Base-by-base conservation (phyloP, 164 flowering plant genomes). In the Aristolochia californica region DNA sequence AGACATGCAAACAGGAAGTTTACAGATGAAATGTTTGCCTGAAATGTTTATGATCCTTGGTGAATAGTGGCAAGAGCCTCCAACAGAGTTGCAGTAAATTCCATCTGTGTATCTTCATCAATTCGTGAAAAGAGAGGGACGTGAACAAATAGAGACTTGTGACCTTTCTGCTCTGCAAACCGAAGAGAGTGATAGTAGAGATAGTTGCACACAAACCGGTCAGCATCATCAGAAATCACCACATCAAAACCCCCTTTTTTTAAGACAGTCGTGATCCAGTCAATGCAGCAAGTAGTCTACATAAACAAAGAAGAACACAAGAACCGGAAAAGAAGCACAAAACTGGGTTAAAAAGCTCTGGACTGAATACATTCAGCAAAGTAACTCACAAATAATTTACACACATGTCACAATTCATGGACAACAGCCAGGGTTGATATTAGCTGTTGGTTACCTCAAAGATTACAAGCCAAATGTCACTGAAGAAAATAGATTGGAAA, bases 131-230 rank as follows among this genome's bases (percentile, higher is more conserved):
- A 84, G 44, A 68, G 79, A 53, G 91, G 87, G 26, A 84, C 81
- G 50, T 84, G 91, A 27, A 82, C 85, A 54, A 84, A 82, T 5
- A 84, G 74, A 25, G 85, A 82, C 58, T 76, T 80, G 69, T 70
- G 75, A 28, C 85, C 85, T 59, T 71, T 80, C 70, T 72, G 68
- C 57, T 82, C 80, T 11, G 87, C 91, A 52, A 73, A 74, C n/a
- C 77, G 74, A 38, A 85, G 88, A 0, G 88, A 82, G 55, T 82
- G 91, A 56, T 84, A 84, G 55, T 84, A 84, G 45, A 84, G 78
- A 40, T 77, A 84, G 58, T 84, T 84, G 79, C 91, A 84, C 5
- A 84, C 85, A 62, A 82, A 84, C 18, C 78, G 79, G 22, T 77
- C 91, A 12, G 87, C 91, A 51, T 84, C 87, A 55, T 76, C 62